These are phyloP conservation scores for Cladosporium halotolerans DNA, from an alignment of 2,329 filamentous ascomycete species.

Conservation along the genomic window DNA sequence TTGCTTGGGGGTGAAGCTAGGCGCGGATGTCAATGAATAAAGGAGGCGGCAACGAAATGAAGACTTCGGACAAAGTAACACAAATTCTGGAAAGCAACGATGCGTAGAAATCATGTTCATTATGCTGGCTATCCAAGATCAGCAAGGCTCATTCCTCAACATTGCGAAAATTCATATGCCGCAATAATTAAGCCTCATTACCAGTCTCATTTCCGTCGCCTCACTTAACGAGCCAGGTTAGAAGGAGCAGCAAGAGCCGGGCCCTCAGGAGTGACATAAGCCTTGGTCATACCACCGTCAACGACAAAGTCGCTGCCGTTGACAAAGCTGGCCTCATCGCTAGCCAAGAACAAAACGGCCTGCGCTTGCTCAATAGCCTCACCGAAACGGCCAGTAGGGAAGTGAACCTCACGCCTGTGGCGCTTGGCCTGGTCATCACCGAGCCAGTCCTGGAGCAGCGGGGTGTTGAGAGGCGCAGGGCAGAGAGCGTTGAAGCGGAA, in stretches of 20 bases:
- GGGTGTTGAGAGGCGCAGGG: conserved; percentile 86
- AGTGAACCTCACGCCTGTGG: conserved; percentile 76
- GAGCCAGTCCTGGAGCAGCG: conserved; percentile 86
- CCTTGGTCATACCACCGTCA: conserved; percentile 91
- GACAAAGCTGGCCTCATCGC: conserved; percentile 82
- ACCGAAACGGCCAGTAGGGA: conserved; percentile 80
- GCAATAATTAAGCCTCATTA: too few relatives aligned
- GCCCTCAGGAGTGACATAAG: conserved; percentile 65
- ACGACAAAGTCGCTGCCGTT: conserved; percentile 91
- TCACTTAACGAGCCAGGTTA: conserved; percentile 27
- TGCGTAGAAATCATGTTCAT: background rate
- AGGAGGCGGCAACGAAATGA: too few relatives aligned
- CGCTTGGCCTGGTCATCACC: conserved; percentile 81
- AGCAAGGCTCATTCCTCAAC: background rate
- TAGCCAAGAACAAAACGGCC: conserved; percentile 79
- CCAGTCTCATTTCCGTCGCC: background rate
- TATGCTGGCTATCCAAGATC: background rate
- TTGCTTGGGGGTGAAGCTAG: too few relatives aligned
- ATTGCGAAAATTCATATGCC: too few relatives aligned
- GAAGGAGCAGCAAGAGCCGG: conserved; percentile 47
- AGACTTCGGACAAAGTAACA: too few relatives aligned
- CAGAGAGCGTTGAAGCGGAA: conserved; percentile 88
- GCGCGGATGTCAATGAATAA: too few relatives aligned
- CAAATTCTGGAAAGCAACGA: too few relatives aligned
- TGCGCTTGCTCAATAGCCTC: conserved; percentile 93